Evolutionary conservation across 768 basidiomycete species (phyloP).

Genomic region (Suillus weaverae): DNA sequence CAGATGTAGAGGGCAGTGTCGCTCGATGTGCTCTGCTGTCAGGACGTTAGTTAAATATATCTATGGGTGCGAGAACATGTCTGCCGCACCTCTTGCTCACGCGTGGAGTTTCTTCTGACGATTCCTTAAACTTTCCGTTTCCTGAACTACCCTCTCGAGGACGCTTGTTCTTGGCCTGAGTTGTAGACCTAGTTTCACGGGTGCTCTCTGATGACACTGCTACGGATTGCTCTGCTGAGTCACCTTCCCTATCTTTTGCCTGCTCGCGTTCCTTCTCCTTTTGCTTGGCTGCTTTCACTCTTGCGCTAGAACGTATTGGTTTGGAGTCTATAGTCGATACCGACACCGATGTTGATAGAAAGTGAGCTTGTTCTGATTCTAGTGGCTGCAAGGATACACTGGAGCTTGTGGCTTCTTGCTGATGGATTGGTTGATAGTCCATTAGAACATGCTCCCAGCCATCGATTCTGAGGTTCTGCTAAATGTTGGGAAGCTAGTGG

Average conservation of each 20-base stretch:
- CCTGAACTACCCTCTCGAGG: constrained; percentile 47
- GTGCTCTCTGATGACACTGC: constrained; percentile 42
- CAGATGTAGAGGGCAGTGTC: constrained; percentile 42
- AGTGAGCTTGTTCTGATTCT: constrained; percentile 35
- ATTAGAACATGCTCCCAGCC: constrained; percentile 88
- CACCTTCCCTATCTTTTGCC: constrained; percentile 54
- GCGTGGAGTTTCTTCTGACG: constrained; percentile 50
- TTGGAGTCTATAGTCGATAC: constrained; percentile 49
- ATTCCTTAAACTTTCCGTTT: constrained; percentile 69
- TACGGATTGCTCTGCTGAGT: constrained; percentile 42
- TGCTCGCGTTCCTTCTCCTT: constrained; percentile 60
- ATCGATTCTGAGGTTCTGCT: constrained; percentile 53
- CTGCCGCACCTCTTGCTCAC: constrained; percentile 61
- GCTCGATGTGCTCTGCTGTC: constrained; percentile 59
- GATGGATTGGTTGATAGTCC: constrained; percentile 79
- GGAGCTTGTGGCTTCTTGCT: constrained; percentile 69
- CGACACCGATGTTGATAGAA: constrained; percentile 38
- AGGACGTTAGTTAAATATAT: constrained; percentile 24
- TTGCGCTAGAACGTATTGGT: constrained; percentile 70
- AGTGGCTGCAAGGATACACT: constrained; percentile 51
- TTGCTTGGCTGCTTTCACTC: constrained; percentile 73
- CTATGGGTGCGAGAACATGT: constrained; percentile 20
- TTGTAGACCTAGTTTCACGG: constrained; percentile 40
- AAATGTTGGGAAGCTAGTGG: constrained; percentile 25
- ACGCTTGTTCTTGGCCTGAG: constrained; percentile 46